phyloP scores from a whole-genome alignment of 257 asterid species.

The Apocynum venetum region DNA sequence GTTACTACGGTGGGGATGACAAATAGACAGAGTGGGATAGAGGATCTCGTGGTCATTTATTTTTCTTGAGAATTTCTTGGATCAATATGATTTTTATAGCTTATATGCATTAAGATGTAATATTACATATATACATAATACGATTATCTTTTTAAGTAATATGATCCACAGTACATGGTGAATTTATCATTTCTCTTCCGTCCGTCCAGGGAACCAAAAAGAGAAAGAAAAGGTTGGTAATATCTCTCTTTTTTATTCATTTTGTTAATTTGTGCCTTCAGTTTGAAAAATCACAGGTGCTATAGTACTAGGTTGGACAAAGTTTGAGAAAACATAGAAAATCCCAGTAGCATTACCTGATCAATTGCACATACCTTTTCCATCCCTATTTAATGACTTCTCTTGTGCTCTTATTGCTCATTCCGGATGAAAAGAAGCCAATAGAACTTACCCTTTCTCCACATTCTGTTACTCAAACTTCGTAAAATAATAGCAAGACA shows the following conservation, averaged over 20 bases:
- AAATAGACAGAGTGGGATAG: no score
- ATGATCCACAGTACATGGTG: no score
- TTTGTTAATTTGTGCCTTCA: not conserved
- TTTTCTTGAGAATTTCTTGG: no score
- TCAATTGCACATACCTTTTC: constrained; percentile 10
- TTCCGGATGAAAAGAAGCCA: constrained; percentile 7
- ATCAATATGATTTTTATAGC: no score
- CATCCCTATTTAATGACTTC: constrained; percentile 15
- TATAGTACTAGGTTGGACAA: not conserved
- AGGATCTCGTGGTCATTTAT: no score
- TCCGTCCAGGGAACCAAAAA: not conserved
- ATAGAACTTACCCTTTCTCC: not conserved
- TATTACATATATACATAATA: no score
- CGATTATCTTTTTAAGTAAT: no score
- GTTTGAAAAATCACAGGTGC: not conserved
- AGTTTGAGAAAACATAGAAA: not conserved
- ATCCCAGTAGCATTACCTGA: constrained; percentile 12
- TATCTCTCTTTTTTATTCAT: not conserved
- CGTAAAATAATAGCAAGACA: not conserved
- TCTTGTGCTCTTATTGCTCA: not conserved
- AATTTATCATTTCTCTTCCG: no score
- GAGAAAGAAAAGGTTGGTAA: not conserved
- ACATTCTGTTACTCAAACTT: not conserved
- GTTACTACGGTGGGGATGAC: no score
- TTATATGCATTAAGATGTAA: no score